A percentile compares a stretch with the other conserved stretches of the same genome.
phyloP scores from a whole-genome alignment of 139 green algal genomes.

The Yamagishiella unicocca region DNA sequence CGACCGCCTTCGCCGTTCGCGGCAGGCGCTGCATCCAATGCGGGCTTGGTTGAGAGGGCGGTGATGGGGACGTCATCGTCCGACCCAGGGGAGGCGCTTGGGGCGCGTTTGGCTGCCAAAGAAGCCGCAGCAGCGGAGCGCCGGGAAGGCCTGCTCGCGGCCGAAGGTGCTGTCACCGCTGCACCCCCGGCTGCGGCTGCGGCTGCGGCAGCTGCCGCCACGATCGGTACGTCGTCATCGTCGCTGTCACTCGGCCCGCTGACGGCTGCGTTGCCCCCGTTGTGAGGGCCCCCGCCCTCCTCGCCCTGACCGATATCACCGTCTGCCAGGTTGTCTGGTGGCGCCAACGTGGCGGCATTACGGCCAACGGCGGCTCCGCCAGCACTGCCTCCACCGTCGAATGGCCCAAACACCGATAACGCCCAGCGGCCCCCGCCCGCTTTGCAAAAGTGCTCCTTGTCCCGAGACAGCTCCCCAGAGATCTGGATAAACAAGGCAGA shows the following conservation, averaged over 20 bases:
- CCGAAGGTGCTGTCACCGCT: not conserved
- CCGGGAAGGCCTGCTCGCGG: not conserved
- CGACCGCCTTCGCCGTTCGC: not conserved
- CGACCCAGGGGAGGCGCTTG: not conserved
- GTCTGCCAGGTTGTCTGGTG: not conserved
- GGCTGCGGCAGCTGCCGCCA: constrained; percentile 4
- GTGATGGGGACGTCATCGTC: constrained; percentile 41
- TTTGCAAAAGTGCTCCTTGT: constrained; percentile 47
- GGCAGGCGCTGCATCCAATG: not conserved
- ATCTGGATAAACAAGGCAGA: constrained; percentile 16
- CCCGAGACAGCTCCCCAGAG: constrained; percentile 24
- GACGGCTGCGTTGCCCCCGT: not conserved
- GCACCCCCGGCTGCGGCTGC: not conserved
- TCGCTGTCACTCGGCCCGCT: not conserved
- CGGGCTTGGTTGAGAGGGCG: constrained; percentile 12
- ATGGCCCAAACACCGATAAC: constrained; percentile 23
- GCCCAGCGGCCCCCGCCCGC: constrained; percentile 35
- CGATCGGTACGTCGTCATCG: constrained; percentile 29
- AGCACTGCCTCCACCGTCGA: not conserved
- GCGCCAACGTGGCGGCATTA: not conserved
- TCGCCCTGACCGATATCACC: not conserved
- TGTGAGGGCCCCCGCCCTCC: not conserved
- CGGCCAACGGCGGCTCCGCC: not conserved
- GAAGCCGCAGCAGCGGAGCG: not conserved
- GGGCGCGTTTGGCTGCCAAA: not conserved